Evolutionary conservation across 1,284 basidiomycete genomes (phyloP), one percentile per base, ranked within the genome.

Genomic region (Sporisorium reilianum): DNA sequence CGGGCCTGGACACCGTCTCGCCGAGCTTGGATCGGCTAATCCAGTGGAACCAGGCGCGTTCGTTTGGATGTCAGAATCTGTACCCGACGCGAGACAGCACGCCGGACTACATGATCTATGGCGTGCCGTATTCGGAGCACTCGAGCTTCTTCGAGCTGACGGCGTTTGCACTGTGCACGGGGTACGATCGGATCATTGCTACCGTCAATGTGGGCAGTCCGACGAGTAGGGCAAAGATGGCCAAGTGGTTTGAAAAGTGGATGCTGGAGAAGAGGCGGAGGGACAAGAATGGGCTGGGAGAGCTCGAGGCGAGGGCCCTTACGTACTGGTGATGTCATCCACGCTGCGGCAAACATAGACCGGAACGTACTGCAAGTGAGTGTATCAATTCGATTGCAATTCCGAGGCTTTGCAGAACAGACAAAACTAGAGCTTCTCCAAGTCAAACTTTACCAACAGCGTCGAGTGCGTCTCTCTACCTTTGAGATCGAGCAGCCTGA

Each of bases 101-200:
- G 18, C 73, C 89, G 22, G 85, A 88, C 40, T 85, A 92, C 59
- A 91, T 91, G 86, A 87, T 97, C 59, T 94, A 81, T 63, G 81
- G 93, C 32, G 93, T 98, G 16, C 96, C 96, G 5, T 97, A 97
- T 84, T 96, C 93, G 4, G 95, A 97, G 84, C 95, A 99, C 84
- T 95, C 93, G 53, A 80, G 78, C 57, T 84, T 84, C 44, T 77
- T 78, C 58, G 80, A 97, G 93, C 23, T 97, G 92, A 79, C 75
- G 0, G 68, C 77, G 80, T 98, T 98, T 81, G 93, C 94, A 5
- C 88, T 98, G 82, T 92, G 91, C 12, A 87, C 93, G 34, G 87
- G 89, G 80, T 96, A 90, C 91, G 89, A 81, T 9, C 91, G 88
- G 79, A 95, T 98, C 88, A 95, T 98, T 75, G 93, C 96, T 5